phyloP scores from a whole-genome alignment of 441 rosid species.

The Aleurites moluccanus region DNA sequence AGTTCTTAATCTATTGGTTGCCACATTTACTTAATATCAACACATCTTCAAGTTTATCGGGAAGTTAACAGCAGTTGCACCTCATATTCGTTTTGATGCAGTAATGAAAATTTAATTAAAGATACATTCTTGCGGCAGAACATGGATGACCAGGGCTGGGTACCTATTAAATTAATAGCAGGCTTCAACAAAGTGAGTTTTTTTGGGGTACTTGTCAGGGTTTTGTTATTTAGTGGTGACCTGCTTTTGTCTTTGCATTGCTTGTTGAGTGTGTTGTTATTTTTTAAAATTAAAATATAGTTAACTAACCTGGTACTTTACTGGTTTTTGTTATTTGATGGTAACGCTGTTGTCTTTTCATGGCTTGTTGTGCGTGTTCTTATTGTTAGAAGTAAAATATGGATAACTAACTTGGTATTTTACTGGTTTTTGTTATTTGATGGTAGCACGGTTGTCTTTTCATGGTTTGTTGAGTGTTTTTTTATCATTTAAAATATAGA shows the following conservation, averaged over 20 bases:
- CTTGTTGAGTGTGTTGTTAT: neutral
- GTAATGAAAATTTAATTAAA: constrained; percentile 73
- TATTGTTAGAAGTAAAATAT: neutral
- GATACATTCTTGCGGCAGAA: constrained; percentile 76
- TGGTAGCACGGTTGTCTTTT: too few species aligned
- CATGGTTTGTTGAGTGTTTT: too few species aligned
- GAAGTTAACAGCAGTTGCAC: constrained; percentile 32
- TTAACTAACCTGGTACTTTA: neutral
- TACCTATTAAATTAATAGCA: constrained; percentile 63
- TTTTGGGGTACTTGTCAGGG: constrained; percentile 7
- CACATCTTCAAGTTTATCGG: constrained; percentile 12
- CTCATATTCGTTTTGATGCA: constrained; percentile 43
- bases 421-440: too few species aligned
- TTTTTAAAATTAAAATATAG: neutral
- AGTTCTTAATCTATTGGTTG: constrained; percentile 13
- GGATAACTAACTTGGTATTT: neutral
- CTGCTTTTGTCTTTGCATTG: constrained; percentile 22
- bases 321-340: constrained; percentile 11
- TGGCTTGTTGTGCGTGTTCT: neutral
- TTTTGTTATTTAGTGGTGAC: constrained; percentile 6
- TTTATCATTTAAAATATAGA: neutral
- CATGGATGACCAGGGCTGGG: constrained; percentile 97
- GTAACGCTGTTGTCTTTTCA: constrained; percentile 16
- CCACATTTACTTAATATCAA: constrained; percentile 6
- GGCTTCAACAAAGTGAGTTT: constrained; percentile 75